Conservation (phyloP, 164 flowering plant genomes). For the Buxus sempervirens region DNA sequence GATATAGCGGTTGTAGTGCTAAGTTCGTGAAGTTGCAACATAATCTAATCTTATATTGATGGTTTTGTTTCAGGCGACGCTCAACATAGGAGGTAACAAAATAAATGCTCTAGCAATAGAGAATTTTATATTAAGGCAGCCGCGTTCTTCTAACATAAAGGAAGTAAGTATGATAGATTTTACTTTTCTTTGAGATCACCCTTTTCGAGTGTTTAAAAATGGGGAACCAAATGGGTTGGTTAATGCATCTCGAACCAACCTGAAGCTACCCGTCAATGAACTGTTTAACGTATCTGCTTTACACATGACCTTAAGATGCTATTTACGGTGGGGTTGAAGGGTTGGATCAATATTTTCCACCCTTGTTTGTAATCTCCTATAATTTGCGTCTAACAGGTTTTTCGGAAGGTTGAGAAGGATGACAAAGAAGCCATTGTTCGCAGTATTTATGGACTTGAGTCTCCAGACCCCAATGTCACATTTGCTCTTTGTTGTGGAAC, state of each 20-base stretch:
- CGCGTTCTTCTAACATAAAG: slow-evolving; percentile 25
- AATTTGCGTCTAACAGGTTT: slow-evolving; percentile 19
- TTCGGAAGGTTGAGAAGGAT: slow-evolving; percentile 33
- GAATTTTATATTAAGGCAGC: slow-evolving; percentile 62
- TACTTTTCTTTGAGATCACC: not conserved
- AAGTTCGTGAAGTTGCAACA: no score
- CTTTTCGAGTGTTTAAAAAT: no score
- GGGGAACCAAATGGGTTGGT: no score
- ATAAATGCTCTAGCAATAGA: slow-evolving; percentile 81
- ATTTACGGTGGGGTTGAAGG: no score
- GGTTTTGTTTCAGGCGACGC: slow-evolving; percentile 52
- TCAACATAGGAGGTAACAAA: slow-evolving; percentile 74
- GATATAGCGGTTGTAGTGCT: no score
- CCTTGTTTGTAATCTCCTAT: not conserved
- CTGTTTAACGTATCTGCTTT: no score
- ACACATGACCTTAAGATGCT: no score
- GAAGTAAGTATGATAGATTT: slow-evolving; percentile 35
- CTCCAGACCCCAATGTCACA: slow-evolving; percentile 63
- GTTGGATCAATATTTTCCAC: no score
- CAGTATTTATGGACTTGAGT: slow-evolving; percentile 60
- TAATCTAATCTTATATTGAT: not conserved
- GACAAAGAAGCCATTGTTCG: slow-evolving; percentile 43
- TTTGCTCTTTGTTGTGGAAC: slow-evolving; percentile 87
- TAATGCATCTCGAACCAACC: no score
- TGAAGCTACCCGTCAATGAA: no score